Evolutionary conservation across 192 early-diverging fungal species (phyloP).

Genomic region (Spizellomyces sp.): DNA sequence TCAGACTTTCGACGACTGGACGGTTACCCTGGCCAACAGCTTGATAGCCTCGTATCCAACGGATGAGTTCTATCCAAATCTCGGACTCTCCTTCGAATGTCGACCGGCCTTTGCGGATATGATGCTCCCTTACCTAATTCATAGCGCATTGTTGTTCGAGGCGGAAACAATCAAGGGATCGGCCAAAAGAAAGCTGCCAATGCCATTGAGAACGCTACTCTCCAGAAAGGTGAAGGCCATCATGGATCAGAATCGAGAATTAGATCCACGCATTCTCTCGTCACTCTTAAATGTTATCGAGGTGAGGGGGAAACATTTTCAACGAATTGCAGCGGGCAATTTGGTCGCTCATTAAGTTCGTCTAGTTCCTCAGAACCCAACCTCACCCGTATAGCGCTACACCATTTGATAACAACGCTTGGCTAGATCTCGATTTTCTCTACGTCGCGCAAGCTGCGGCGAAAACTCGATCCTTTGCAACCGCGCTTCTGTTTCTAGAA

Average conservation of each 20-base stretch:
- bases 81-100: constrained; percentile 18
- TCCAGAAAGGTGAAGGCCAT: no score
- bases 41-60: constrained; percentile 16
- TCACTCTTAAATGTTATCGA: no score
- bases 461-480: constrained; percentile 16
- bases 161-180: background rate
- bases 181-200: background rate
- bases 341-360: no score
- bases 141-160: constrained; percentile 18
- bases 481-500: constrained; percentile 41
- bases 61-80: constrained; percentile 18
- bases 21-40: constrained; percentile 12
- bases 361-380: constrained; percentile 27
- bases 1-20: background rate
- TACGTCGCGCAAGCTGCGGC: constrained; percentile 25
- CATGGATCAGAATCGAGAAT: no score
- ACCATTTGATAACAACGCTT: constrained; percentile 33
- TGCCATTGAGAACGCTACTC: background rate
- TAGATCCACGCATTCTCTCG: no score
- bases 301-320: no score
- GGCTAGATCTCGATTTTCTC: constrained; percentile 43
- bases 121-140: constrained; percentile 30
- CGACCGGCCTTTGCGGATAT: constrained; percentile 19
- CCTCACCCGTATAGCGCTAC: background rate
- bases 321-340: no score